Evolutionary conservation across 306 rosid species (phyloP).

Genomic region (Astragalus glycyphyllos): DNA sequence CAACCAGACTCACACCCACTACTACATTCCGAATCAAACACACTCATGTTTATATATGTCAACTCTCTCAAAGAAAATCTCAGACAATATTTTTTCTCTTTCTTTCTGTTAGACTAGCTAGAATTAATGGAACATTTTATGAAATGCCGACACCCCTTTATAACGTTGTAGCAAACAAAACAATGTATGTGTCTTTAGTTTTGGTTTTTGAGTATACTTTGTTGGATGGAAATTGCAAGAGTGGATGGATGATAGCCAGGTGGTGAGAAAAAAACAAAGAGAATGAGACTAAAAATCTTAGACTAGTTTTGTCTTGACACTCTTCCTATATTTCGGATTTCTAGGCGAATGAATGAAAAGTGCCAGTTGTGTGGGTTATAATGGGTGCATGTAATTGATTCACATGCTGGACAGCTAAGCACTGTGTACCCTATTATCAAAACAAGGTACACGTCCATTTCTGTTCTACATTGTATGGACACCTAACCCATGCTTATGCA

Average conservation of each 20-base stretch:
- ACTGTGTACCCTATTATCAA: conserved; percentile 63
- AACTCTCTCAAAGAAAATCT: background rate
- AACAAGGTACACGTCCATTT: conserved; percentile 68
- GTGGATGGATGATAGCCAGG: background rate
- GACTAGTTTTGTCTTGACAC: conserved; percentile 61
- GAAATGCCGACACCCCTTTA: background rate
- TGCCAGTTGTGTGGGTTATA: conserved; percentile 58
- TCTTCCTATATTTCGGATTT: conserved; percentile 38
- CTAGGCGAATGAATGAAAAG: conserved; percentile 53
- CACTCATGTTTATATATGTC: conserved; percentile 57
- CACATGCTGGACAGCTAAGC: conserved; percentile 95
- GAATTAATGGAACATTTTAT: background rate
- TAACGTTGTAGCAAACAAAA: background rate
- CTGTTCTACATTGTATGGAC: conserved; percentile 57
- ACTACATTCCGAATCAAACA: conserved; percentile 72
- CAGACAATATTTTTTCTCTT: conserved; percentile 11
- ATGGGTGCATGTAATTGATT: conserved; percentile 52
- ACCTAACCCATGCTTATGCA: conserved; percentile 46
- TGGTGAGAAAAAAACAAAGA: too few relatives aligned
- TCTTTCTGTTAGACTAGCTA: background rate
- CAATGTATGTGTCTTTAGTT: too few relatives aligned
- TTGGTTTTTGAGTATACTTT: background rate
- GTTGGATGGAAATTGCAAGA: background rate
- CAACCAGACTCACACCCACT: conserved; percentile 97
- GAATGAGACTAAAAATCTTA: conserved; percentile 27